Base-by-base conservation (phyloP, 257 asterid genomes). In the Nicotiana otophora region DNA sequence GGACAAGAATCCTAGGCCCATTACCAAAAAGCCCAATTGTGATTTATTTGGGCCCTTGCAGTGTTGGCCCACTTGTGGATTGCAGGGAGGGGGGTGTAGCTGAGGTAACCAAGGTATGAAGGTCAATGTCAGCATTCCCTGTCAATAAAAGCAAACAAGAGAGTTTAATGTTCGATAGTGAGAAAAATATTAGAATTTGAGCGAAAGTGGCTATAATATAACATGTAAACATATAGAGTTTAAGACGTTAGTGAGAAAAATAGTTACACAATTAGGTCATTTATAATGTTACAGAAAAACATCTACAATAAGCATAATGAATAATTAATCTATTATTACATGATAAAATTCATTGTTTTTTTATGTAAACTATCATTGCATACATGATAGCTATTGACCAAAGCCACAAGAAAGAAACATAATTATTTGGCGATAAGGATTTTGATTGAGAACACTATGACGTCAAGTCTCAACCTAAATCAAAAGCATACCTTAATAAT, bases 91-190 rank as follows among this genome's bases (percentile, higher is more conserved):
- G 3, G 99, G 99, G 68, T 87, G 99, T 42, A 96, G 77, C 10
- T 81, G 62, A 1, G 94, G 94, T 1, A 90, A 5, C 98, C 97
- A 90, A 2, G 93, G 88, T 36, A 96, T 68, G 0, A 96, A 74
- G 2, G 99, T 94, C 81, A 96, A 26, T 28, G 87, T 89, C 88
- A 91, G 3, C 99, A 96, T 92, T n/a, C 98, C 99, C 99, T 96
- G 89, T 68, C 62, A 66, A 82, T 26, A 57, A 74, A 48, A 42
- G 7, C 20, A 48, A 72, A 39, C 26, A 23, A 23, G 26, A 54
- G 60, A 12, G 5, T 54, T 31, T 31, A 31, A 23, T 15, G 5
- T 54, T 54, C 5, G 5, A 54, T 54, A 15, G 19, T 54, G 7
- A 54, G 7, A 54, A 14, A 12, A 14, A 65, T 65, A 10, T 48